Evolutionary conservation across 208 protist genomes (phyloP), one percentile per base, ranked within the genome.

Genomic region (Tritrichomonas musculus): DNA sequence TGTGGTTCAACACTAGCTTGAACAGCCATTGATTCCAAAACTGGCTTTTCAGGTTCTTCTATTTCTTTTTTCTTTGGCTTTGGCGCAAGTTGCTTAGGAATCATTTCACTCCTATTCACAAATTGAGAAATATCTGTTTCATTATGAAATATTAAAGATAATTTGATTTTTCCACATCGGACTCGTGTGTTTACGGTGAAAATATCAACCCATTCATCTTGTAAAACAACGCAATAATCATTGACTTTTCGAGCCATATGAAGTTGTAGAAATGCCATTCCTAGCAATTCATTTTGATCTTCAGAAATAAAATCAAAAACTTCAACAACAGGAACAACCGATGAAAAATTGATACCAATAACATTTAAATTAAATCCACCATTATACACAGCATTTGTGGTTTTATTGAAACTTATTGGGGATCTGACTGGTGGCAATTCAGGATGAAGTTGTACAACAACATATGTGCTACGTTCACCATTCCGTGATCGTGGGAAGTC

Each of bases 401-500:
- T 53, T 69, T 25, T 8, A 88, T 88, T 49, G 17, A 88, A 88
- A 33, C 41, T 57, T 13, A 88, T 88, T 27, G 77, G 77, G n/a
- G 77, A 53, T n/a, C 4, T 1, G 22, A 88, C 41, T 57, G 44
- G 41, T 60, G 44, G 77, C 1, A 88, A 17, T 33, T 88, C 41
- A 57, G 44, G 41, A 57, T 88, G 77, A 88, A 88, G 77, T 17
- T 36, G 41, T 14, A 57, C 47, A 57, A 88, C 30, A 0, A 88
- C 47, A 88, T 88, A 88, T 27, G 77, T 88, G 22, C 77, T 88
- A 57, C 77, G 44, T 57, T 88, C 77, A 39, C 77, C 77, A 53
- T 88, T 44, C 57, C 77, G 25, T 9, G 77, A 30, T 33, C 77
- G 41, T 57, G 77, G 77, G 27, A 88, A 88, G 27, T 57, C 77